Evolutionary conservation across 257 asterid genomes (phyloP).

Genomic region (Ehretia macrophylla): DNA sequence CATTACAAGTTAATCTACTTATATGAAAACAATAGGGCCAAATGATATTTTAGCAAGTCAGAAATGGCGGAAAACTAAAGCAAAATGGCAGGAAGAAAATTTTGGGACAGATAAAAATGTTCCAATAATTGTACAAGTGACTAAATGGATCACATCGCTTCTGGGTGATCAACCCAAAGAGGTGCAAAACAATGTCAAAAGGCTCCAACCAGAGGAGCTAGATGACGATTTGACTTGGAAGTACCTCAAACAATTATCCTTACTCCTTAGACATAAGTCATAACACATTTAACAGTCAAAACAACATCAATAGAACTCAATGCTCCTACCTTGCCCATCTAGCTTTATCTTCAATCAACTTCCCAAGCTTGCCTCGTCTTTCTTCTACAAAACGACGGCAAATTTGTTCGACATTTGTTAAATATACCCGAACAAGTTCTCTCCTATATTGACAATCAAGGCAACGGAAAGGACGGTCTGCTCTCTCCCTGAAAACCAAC

Average conservation of each 20-base stretch:
- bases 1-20: slow-evolving; percentile 18
- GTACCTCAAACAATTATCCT: background rate
- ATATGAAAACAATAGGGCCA: slow-evolving; percentile 6
- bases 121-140: too few species aligned
- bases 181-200: background rate
- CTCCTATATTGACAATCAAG: slow-evolving; percentile 84
- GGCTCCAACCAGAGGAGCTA: slow-evolving; percentile 1
- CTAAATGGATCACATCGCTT: background rate
- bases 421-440: slow-evolving; percentile 88
- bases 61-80: background rate
- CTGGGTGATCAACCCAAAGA: background rate
- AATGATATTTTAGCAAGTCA: background rate
- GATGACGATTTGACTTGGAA: background rate
- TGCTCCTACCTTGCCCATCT: slow-evolving; percentile 81
- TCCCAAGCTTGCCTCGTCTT: slow-evolving; percentile 64
- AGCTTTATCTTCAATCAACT: slow-evolving; percentile 77
- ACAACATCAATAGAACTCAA: slow-evolving; percentile 3
- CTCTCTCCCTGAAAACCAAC: slow-evolving; percentile 72
- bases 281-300: background rate
- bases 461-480: slow-evolving; percentile 87
- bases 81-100: too few species aligned
- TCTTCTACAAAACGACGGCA: slow-evolving; percentile 91
- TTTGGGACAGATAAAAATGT: too few species aligned
- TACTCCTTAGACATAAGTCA: too few species aligned
- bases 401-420: slow-evolving; percentile 88